phyloP scores from a whole-genome alignment of 805 yeast genomes.

The Sugiyamaella valdiviana region DNA sequence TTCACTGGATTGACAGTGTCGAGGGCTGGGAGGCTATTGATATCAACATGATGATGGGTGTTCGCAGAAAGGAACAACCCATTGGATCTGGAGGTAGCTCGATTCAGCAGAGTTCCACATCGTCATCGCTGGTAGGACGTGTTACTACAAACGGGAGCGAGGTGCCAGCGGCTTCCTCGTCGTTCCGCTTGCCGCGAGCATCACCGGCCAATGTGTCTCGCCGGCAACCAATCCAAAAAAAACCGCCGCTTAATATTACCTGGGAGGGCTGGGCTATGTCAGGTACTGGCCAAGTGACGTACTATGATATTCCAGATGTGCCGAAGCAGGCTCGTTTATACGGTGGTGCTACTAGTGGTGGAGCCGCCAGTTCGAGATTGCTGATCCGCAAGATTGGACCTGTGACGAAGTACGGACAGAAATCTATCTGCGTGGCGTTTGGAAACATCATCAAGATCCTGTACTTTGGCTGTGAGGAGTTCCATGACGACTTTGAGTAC shows the following conservation, averaged over 20 bases:
- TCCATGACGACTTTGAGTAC: conserved; percentile 23
- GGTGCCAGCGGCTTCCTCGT: background rate
- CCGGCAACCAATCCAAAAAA: conserved; percentile 4
- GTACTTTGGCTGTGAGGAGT: conserved; percentile 69
- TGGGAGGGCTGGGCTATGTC: conserved; percentile 85
- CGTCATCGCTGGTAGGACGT: conserved; percentile 2
- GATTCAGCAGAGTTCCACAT: background rate
- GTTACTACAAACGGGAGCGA: background rate
- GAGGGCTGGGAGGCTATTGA: conserved; percentile 78
- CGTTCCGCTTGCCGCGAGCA: background rate
- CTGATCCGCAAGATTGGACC: conserved; percentile 54
- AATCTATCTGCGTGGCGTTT: conserved; percentile 66
- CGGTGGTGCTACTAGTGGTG: background rate
- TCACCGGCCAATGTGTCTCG: background rate
- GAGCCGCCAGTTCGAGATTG: conserved; percentile 28
- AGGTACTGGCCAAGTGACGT: conserved; percentile 55
- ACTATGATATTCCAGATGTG: conserved; percentile 49
- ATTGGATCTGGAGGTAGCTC: background rate
- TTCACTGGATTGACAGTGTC: conserved; percentile 58
- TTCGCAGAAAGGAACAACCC: conserved; percentile 40
- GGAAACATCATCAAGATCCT: conserved; percentile 68
- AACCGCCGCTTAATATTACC: conserved; percentile 35
- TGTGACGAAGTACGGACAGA: conserved; percentile 66
- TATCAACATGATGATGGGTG: conserved; percentile 68
- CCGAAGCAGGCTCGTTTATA: background rate